Evolutionary conservation across 768 basidiomycete genomes (phyloP).

Genomic region (Auricularia sp.): DNA sequence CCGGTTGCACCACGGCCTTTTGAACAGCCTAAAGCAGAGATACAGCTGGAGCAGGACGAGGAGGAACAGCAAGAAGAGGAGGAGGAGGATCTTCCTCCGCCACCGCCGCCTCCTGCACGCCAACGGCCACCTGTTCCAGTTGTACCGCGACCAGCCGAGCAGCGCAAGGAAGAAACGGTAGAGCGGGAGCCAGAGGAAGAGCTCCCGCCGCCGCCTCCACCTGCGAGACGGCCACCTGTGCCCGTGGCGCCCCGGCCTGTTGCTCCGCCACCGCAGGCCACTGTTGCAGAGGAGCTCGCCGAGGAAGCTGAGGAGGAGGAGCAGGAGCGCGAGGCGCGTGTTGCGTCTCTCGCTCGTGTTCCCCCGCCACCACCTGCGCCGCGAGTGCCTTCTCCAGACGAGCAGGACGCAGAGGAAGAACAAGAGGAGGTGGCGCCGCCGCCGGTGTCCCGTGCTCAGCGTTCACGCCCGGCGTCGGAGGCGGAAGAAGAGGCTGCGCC

Average conservation of each 20-base stretch:
- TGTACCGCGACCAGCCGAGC: background rate
- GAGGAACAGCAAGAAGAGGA: background rate
- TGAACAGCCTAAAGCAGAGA: background rate
- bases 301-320: slow-evolving; percentile 9
- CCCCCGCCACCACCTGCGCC: background rate
- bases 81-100: background rate
- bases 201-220: background rate
- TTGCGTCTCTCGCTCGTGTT: background rate
- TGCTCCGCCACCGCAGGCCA: background rate
- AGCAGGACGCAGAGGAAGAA: too few relatives aligned
- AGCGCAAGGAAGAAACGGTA: background rate
- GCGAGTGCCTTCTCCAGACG: background rate
- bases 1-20: background rate
- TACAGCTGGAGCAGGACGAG: slow-evolving; percentile 1
- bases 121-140: background rate
- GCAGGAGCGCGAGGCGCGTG: background rate
- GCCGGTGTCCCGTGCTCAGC: too few relatives aligned
- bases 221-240: background rate
- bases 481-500: too few relatives aligned
- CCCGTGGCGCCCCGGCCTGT: slow-evolving; percentile 1
- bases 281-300: background rate
- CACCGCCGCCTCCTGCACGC: background rate
- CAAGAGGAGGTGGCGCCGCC: too few relatives aligned
- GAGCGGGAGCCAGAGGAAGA: background rate
- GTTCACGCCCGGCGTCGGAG: too few relatives aligned